Evolutionary conservation across 2,329 filamentous ascomycete species (phyloP).

Genomic region (Lecanicillium sp.): DNA sequence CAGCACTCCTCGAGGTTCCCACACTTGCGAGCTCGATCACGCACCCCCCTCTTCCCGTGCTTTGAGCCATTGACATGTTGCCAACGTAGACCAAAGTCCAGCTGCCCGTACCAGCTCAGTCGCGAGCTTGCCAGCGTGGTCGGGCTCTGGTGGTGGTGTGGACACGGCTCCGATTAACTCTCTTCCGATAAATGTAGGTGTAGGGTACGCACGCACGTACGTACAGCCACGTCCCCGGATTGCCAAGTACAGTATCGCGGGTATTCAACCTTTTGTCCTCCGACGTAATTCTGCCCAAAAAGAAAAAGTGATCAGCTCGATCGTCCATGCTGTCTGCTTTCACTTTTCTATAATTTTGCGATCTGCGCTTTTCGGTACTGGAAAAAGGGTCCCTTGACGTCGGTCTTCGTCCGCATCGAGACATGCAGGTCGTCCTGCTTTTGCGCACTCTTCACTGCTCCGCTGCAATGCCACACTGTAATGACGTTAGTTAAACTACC

Average conservation of each 20-base stretch:
- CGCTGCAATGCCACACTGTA: background rate
- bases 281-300: background rate
- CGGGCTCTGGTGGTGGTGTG: background rate
- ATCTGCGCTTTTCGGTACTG: background rate
- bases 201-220: background rate
- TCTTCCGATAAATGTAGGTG: background rate
- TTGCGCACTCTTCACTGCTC: too few relatives aligned
- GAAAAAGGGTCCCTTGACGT: background rate
- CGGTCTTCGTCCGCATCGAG: background rate
- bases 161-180: background rate
- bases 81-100: background rate
- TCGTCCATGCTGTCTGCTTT: background rate
- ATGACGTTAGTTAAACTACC: background rate
- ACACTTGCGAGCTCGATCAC: too few relatives aligned
- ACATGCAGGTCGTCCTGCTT: background rate
- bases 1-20: too few relatives aligned
- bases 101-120: background rate
- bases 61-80: background rate
- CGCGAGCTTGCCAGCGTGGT: background rate
- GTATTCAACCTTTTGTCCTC: background rate
- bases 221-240: background rate
- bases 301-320: background rate
- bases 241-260: background rate
- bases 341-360: background rate
- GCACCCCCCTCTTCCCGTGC: background rate